Percentiles rank a stretch among this genome's conserved stretches.
Conservation (phyloP, 768 basidiomycete genomes). For the Lepiota brunneoincarnata region DNA sequence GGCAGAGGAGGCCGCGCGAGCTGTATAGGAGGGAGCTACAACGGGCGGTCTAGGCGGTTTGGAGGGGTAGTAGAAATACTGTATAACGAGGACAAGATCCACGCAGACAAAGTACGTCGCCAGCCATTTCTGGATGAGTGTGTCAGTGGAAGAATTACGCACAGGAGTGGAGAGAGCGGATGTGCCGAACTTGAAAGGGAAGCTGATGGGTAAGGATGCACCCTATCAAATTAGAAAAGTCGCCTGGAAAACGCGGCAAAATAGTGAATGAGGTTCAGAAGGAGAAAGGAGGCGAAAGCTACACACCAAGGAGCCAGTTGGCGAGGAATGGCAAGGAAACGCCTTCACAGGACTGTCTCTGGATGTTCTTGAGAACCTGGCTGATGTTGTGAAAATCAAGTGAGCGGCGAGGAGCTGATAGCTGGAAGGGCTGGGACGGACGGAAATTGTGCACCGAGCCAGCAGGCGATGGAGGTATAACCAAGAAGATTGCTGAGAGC, state of each 20-base stretch:
- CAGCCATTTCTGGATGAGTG: constrained; percentile 69
- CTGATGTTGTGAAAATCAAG: constrained; percentile 34
- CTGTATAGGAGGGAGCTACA: constrained; percentile 28
- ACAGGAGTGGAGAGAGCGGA: neutral
- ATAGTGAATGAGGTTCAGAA: neutral
- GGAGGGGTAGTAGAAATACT: constrained; percentile 77
- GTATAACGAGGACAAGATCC: constrained; percentile 70
- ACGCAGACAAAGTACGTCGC: constrained; percentile 89
- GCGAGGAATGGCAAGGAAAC: constrained; percentile 90
- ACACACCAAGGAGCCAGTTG: constrained; percentile 88
- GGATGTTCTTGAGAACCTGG: constrained; percentile 80
- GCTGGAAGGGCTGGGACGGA: constrained; percentile 37
- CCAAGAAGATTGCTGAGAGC: constrained; percentile 61
- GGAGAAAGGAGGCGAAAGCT: neutral
- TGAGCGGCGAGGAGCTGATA: neutral
- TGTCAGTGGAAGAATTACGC: neutral
- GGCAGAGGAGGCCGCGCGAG: constrained; percentile 27
- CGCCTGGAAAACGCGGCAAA: constrained; percentile 48
- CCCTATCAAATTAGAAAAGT: constrained; percentile 89
- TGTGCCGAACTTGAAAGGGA: constrained; percentile 79
- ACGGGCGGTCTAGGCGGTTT: constrained; percentile 30
- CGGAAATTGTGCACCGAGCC: constrained; percentile 90
- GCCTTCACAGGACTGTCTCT: constrained; percentile 78
- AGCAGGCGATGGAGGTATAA: constrained; percentile 69
- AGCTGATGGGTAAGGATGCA: constrained; percentile 91